Percentiles rank a stretch among this genome's conserved stretches.
These are phyloP conservation scores for Magnolia sinica DNA, from an alignment of 164 flowering plant genomes.

Conservation along the genomic window DNA sequence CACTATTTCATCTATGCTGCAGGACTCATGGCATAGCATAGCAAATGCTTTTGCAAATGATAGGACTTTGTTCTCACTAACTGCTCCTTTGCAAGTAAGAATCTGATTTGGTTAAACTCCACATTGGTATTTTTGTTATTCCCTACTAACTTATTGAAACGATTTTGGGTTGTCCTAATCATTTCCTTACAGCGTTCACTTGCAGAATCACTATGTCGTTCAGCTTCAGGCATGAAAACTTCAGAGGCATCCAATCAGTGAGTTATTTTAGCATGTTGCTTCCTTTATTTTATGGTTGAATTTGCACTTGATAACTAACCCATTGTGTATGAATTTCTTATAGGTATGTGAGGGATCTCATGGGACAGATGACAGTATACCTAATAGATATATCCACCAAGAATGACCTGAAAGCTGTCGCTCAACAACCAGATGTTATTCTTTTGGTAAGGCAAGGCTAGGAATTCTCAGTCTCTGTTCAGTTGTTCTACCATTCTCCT, in stretches of 20 bases:
- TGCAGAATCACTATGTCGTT: conserved; percentile 75
- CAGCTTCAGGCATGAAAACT: conserved; percentile 64
- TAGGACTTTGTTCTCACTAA: conserved; percentile 51
- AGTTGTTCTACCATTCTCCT: neutral
- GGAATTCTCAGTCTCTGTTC: neutral
- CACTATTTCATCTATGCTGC: conserved; percentile 15
- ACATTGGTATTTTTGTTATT: neutral
- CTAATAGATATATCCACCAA: conserved; percentile 59
- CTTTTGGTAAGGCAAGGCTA: conserved; percentile 43
- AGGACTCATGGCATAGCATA: conserved; percentile 84
- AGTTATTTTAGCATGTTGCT: conserved; percentile 20
- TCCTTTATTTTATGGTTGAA: neutral
- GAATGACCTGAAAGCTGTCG: conserved; percentile 53
- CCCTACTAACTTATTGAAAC: neutral
- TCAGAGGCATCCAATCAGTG: conserved; percentile 79
- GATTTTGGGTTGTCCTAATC: neutral
- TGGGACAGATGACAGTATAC: conserved; percentile 55
- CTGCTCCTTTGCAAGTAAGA: conserved; percentile 68
- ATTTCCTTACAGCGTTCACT: conserved; percentile 65
- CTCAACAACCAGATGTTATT: conserved; percentile 77
- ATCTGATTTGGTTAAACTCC: neutral
- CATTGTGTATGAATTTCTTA: conserved; percentile 4
- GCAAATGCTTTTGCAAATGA: conserved; percentile 76
- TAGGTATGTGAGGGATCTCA: conserved; percentile 78
- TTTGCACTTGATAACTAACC: neutral